Evolutionary conservation across 805 yeast species (phyloP), one percentile per base, ranked within the genome.

Genomic region (Hanseniaspora singularis): DNA sequence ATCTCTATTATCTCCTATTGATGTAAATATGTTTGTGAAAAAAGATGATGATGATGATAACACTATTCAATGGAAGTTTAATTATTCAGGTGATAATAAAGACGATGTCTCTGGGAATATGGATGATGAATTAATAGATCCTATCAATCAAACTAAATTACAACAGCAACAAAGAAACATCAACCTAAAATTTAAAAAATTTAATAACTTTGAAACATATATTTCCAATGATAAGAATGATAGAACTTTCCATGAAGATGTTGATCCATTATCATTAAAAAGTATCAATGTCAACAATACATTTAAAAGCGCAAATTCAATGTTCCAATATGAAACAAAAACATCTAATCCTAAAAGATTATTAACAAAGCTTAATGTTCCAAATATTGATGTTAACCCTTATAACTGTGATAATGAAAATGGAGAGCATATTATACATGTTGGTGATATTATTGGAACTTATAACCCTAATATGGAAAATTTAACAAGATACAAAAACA

Each of bases 271-370:
- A 20, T 68, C 73, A 49, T 95, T 95, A 0, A 66, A 89, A 50
- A 83, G 96, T 0, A 72, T 79, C 3, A 76, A 82, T 40, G 65
- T 92, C 42, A 72, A 89, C 1, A 76, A 87, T 18, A 81, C 96
- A 0, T 92, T 83, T 61, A 69, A 82, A 9, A 72, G 89, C 48
- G 89, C 96, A 64, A 82, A 86, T 51, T 85, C 96, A 0, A 73
- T 70, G 30, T 92, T 86, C 64, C 78, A 79, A 52, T 92, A 92
- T 62, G 80, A 81, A 53, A 75, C 85, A 15, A 31, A 28, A 10
- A 72, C 86, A 2, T 78, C 85, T 50, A 92, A 92, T 59, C 99
- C 98, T 3, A 77, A 85, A 51, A 68, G 98, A 48, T 96, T 87
- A 2, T 67, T 92, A 36, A 94, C 98, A 0, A 89, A 92, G 60